Conservation (phyloP, 2,329 filamentous ascomycete genomes). For the Diaporthe ilicicola region DNA sequence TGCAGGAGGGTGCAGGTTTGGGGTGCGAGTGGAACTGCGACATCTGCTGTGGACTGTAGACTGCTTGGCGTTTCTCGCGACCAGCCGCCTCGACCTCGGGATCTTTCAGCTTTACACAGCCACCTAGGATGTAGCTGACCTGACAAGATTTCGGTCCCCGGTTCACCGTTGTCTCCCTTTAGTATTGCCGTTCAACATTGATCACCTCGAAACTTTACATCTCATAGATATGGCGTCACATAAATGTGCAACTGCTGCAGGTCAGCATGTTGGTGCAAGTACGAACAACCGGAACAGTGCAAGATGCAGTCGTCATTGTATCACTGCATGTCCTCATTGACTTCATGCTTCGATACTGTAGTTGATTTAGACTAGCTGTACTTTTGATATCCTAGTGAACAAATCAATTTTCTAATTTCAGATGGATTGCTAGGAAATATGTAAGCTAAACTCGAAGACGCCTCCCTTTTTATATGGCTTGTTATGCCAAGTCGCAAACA, state of each 20-base stretch:
- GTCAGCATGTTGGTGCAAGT: too few relatives aligned
- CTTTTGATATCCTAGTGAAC: neutral
- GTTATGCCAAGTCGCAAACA: neutral
- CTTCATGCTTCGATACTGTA: too few relatives aligned
- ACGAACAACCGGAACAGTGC: too few relatives aligned
- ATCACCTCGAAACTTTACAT: neutral
- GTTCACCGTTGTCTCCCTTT: neutral
- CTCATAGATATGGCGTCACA: too few relatives aligned
- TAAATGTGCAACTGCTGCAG: neutral
- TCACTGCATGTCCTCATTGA: too few relatives aligned
- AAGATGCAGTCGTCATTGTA: neutral
- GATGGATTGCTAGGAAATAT: neutral
- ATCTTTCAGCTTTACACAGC: neutral
- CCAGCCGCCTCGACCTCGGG: slow-evolving; percentile 1
- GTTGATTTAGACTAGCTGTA: too few relatives aligned
- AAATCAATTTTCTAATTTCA: neutral
- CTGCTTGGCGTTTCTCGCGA: neutral
- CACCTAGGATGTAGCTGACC: neutral
- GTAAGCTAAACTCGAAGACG: neutral
- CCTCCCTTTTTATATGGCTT: slow-evolving; percentile 4
- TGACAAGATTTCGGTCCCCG: neutral
- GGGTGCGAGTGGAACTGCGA: neutral
- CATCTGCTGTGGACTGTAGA: too few relatives aligned
- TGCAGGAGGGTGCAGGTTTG: slow-evolving; percentile 2
- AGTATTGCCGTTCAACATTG: too few relatives aligned